Percentiles rank a stretch among this genome's conserved stretches.
Evolutionary conservation across 352 stramenopile species (phyloP).

Genomic region (Pythium guiyangense): DNA sequence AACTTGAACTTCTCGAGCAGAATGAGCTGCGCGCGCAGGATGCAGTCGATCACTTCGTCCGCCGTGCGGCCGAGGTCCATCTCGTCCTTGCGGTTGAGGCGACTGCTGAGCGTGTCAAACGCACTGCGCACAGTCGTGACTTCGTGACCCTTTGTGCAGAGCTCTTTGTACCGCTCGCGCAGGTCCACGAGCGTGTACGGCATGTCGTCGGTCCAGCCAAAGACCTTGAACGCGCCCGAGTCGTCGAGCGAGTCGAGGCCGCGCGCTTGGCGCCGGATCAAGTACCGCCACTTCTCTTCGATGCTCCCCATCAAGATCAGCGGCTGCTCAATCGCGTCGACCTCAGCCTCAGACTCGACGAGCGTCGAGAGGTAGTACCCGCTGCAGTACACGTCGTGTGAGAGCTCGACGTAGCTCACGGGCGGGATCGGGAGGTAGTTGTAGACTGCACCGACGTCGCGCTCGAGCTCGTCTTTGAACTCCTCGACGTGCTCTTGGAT

Average conservation of each 20-base stretch:
- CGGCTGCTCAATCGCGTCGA: slow-evolving; percentile 69
- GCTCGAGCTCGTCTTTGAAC: slow-evolving; percentile 54
- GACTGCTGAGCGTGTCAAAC: slow-evolving; percentile 51
- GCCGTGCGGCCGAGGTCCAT: slow-evolving; percentile 45
- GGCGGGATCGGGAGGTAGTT: slow-evolving; percentile 60
- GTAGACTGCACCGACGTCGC: slow-evolving; percentile 52
- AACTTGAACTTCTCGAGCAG: slow-evolving; percentile 69
- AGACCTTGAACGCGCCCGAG: slow-evolving; percentile 51
- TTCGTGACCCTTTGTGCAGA: slow-evolving; percentile 45
- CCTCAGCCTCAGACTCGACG: slow-evolving; percentile 39
- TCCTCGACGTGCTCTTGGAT: slow-evolving; percentile 67
- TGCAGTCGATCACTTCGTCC: slow-evolving; percentile 64
- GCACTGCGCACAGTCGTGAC: slow-evolving; percentile 47
- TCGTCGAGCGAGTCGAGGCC: slow-evolving; percentile 41
- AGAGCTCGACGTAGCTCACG: slow-evolving; percentile 67
- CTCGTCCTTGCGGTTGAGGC: slow-evolving; percentile 50
- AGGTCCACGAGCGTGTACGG: slow-evolving; percentile 45
- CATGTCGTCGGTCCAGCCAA: slow-evolving; percentile 54
- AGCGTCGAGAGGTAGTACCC: slow-evolving; percentile 73
- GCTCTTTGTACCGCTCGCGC: slow-evolving; percentile 55
- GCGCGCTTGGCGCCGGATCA: slow-evolving; percentile 42
- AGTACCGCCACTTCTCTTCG: slow-evolving; percentile 69
- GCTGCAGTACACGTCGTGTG: slow-evolving; percentile 69
- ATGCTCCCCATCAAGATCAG: slow-evolving; percentile 73
- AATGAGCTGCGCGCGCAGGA: slow-evolving; percentile 60